phyloP scores from a whole-genome alignment of 805 yeast species.

The Barnettozyma botsteinii region DNA sequence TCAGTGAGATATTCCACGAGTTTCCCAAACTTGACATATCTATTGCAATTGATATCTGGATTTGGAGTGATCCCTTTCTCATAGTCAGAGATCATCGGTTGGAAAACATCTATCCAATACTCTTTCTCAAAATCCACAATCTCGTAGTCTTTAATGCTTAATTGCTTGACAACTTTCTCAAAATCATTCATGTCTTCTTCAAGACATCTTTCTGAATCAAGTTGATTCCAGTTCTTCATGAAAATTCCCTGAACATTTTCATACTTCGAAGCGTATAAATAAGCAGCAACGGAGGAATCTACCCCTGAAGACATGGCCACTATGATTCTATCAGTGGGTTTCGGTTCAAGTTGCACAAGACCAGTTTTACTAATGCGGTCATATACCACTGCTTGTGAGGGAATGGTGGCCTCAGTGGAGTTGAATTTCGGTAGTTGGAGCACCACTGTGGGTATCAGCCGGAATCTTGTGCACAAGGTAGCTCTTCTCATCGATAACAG shows the following conservation, averaged over 20 bases:
- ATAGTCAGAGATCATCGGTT: constrained; percentile 81
- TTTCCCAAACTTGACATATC: constrained; percentile 79
- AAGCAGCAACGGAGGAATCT: constrained; percentile 87
- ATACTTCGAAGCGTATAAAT: constrained; percentile 44
- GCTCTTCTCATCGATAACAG: no score
- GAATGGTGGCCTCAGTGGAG: background rate
- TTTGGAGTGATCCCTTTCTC: constrained; percentile 79
- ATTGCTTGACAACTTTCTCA: constrained; percentile 49
- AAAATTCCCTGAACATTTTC: constrained; percentile 74
- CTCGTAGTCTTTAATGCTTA: constrained; percentile 58
- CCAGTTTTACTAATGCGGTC: background rate
- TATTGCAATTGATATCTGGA: constrained; percentile 89
- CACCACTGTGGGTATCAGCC: no score
- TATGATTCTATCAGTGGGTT: constrained; percentile 51
- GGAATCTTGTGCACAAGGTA: no score
- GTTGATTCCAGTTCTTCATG: constrained; percentile 70
- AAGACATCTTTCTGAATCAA: constrained; percentile 53
- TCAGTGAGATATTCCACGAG: constrained; percentile 50
- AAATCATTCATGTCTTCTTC: constrained; percentile 91
- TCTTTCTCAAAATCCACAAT: constrained; percentile 83
- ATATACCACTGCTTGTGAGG: background rate
- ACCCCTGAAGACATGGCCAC: constrained; percentile 97
- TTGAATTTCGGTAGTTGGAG: no score
- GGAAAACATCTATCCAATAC: constrained; percentile 89
- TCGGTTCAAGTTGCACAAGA: constrained; percentile 41